Percentiles rank a stretch among this genome's conserved stretches.
Evolutionary conservation across 352 stramenopile genomes (phyloP).

Genomic region (Vaucheria bursata): DNA sequence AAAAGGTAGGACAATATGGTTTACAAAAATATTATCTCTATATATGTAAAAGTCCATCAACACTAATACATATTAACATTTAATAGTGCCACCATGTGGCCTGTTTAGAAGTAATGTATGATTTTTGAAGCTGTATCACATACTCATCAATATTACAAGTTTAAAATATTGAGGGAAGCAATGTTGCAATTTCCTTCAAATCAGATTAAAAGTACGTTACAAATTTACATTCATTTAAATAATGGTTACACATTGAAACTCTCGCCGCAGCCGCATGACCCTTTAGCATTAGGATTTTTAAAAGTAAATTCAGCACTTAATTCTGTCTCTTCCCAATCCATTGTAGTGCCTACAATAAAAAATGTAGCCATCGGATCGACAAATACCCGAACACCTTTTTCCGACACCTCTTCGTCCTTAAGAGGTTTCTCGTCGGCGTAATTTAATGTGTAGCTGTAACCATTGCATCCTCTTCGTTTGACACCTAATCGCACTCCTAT

Average conservation of each 20-base stretch:
- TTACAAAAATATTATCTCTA: no score
- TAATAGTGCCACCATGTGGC: no score
- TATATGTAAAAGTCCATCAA: no score
- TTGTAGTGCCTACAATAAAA: slow-evolving; percentile 93
- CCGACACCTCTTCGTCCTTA: slow-evolving; percentile 80
- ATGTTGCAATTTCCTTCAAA: no score
- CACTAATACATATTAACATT: no score
- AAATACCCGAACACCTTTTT: slow-evolving; percentile 83
- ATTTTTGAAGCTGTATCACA: no score
- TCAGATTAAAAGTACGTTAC: no score
- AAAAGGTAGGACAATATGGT: no score
- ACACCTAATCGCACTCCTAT: slow-evolving; percentile 90
- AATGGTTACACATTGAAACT: slow-evolving; percentile 99
- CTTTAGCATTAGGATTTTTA: slow-evolving; percentile 98
- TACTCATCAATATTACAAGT: no score
- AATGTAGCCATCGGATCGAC: slow-evolving; percentile 97
- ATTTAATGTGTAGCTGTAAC: slow-evolving; percentile 97
- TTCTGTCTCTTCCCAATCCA: slow-evolving; percentile 96
- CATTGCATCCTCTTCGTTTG: slow-evolving; percentile 92
- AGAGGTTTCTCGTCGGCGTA: slow-evolving; percentile 89
- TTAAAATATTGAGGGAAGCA: no score
- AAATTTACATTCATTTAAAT: no score
- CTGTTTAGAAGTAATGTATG: no score
- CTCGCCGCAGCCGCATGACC: slow-evolving; percentile 95
- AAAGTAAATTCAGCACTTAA: slow-evolving; percentile 97